Base-by-base conservation (phyloP, 176 grass and related monocot genomes). In the Ampelocalamus luodianensis region DNA sequence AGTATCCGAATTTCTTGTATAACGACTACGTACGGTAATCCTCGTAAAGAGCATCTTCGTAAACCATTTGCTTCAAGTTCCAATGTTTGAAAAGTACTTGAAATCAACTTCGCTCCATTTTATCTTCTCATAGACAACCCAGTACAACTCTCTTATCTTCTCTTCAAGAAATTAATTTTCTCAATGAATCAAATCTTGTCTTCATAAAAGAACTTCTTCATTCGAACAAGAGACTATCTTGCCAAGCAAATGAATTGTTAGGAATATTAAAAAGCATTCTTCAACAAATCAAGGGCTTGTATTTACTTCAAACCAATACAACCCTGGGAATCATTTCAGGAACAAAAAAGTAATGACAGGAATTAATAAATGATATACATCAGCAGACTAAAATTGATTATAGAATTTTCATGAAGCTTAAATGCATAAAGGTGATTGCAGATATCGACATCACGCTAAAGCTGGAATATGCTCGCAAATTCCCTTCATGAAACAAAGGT, bases 91-190 rank as follows among this genome's bases (percentile, higher is more conserved):
- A 89, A 86, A 90, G 85, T 76, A 92, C 92, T 97, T 98, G 76
- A 92, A 90, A 89, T 90, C 76, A 76, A 92, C 87, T 92, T 86
- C 85, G 64, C 90, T 86, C 50, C 70, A 73, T 74, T 83, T 93
- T 93, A 94, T 90, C 94, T 97, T 97, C 92, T 94, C 92, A 94
- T 82, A 75, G 80, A 93, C 67, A 85, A 82, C 71, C 83, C 75
- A 80, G 40, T 82, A 78, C 68, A 83, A 75, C 45, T 83, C 79
- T 90, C 86, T 79, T 80, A 87, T 83, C 90, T 92, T 92, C 85
- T 80, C 93, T 90, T 83, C 69, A 46, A 51, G 85, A 90, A 94
- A 92, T 82, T 92, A 95, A 74, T 86, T 92, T 94, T 86, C 87
- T 90, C 80, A 85, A 74, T 40, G 88, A 90, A 90, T 79, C 86